A percentile compares a stretch with the other conserved stretches of the same genome.
These are phyloP conservation scores for Vitis hybrid DNA, from an alignment of 177 flowering plant genomes.

Conservation along the genomic window DNA sequence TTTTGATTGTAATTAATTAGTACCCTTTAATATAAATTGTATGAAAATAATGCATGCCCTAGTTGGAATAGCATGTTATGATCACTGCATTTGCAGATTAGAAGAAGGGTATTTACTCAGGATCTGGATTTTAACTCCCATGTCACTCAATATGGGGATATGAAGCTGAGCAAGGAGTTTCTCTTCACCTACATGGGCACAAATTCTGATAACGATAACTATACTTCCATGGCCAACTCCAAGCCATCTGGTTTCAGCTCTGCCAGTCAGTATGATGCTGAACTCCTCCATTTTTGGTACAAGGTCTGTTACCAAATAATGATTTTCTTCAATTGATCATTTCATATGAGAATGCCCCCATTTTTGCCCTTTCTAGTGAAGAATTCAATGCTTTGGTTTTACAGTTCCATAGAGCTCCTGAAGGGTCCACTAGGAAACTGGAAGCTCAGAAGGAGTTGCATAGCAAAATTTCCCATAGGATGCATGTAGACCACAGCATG, in stretches of 20 bases:
- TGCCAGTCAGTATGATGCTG: conserved; percentile 28
- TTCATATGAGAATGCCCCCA: too few relatives aligned
- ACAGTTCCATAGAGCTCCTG: conserved; percentile 25
- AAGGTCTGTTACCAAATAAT: conserved; percentile 17
- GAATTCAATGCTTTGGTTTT: not conserved
- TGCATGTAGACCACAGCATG: conserved; percentile 31
- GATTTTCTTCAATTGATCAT: too few relatives aligned
- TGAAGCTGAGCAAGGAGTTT: conserved; percentile 1
- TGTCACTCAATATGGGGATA: conserved; percentile 29
- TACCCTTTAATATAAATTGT: too few relatives aligned
- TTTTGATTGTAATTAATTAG: too few relatives aligned
- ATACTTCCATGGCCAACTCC: not conserved
- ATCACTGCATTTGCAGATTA: conserved; percentile 10
- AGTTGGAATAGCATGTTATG: too few relatives aligned
- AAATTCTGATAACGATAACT: conserved; percentile 14
- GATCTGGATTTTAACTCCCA: conserved; percentile 13
- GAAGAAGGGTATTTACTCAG: conserved; percentile 11
- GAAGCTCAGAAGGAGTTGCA: conserved; percentile 33
- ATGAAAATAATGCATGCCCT: too few relatives aligned
- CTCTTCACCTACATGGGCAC: conserved; percentile 18
- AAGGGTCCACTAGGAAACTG: conserved; percentile 23
- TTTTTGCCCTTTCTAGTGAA: too few relatives aligned
- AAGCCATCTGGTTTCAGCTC: not conserved
- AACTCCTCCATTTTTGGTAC: conserved; percentile 20
- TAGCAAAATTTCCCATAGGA: conserved; percentile 28